These are phyloP conservation scores for Hanseniaspora clermontiae DNA, from an alignment of 805 yeast genomes.

Conservation along the genomic window DNA sequence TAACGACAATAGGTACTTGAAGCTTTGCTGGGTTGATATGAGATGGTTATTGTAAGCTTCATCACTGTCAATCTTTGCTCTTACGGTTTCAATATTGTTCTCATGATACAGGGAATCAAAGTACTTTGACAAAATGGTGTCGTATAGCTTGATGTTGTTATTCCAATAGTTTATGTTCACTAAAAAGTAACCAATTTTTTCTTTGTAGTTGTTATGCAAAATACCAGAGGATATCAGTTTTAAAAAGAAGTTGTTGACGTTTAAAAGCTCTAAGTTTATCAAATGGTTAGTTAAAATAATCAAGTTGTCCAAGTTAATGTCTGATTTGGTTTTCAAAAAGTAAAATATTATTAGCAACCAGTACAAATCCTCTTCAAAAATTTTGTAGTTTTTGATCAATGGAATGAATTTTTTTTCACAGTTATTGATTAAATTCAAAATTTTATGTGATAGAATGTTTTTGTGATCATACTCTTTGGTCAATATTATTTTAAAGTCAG, in stretches of 20 bases:
- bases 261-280: neutral
- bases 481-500: neutral
- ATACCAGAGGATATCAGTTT: constrained; percentile 9
- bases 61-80: neutral
- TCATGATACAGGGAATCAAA: neutral
- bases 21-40: neutral
- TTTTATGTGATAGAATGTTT: neutral
- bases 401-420: neutral
- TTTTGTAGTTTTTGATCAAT: neutral
- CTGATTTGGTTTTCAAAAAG: constrained; percentile 2
- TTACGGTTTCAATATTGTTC: neutral
- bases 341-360: constrained; percentile 2
- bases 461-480: constrained; percentile 5
- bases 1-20: neutral
- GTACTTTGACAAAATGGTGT: constrained; percentile 3
- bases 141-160: constrained; percentile 5
- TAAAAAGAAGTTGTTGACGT: constrained; percentile 9
- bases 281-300: constrained; percentile 2
- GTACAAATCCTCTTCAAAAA: constrained; percentile 4
- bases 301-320: neutral
- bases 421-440: neutral
- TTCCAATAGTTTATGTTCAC: constrained; percentile 1
- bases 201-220: neutral
- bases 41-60: neutral
- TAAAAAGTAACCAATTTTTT: constrained; percentile 2